Conservation (phyloP, 768 basidiomycete species). For the Tylopilus subfusipes region DNA sequence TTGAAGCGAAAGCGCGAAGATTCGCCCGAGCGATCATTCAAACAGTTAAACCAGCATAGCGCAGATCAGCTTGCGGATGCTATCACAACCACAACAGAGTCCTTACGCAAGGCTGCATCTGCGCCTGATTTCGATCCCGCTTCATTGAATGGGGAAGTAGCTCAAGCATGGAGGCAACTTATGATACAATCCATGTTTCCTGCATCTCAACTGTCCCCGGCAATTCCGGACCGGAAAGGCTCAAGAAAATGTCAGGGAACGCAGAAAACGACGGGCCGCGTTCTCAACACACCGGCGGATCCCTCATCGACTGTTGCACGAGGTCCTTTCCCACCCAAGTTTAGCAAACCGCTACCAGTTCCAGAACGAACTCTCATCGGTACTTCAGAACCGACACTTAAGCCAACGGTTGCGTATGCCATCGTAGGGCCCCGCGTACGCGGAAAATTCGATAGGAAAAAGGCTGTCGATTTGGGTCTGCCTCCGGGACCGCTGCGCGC, state of each 20-base stretch:
- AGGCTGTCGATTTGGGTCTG: conserved; percentile 63
- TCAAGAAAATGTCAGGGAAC: conserved; percentile 4
- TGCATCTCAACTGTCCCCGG: conserved; percentile 25
- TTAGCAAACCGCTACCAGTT: conserved; percentile 18
- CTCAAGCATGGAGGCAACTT: conserved; percentile 53
- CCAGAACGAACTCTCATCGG: conserved; percentile 22
- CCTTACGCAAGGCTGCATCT: conserved; percentile 24
- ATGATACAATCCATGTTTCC: conserved; percentile 65
- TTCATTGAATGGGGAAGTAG: conserved; percentile 39
- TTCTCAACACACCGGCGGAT: background rate
- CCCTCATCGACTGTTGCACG: conserved; percentile 7
- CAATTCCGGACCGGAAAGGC: conserved; percentile 8
- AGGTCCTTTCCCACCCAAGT: conserved; percentile 14
- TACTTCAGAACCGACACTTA: conserved; percentile 12
- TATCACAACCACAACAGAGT: background rate
- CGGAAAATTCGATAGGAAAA: conserved; percentile 69
- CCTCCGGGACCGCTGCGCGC: conserved; percentile 56
- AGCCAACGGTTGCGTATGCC: conserved; percentile 47
- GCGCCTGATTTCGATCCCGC: conserved; percentile 28
- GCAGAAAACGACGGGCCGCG: conserved; percentile 10
- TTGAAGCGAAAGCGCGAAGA: conserved; percentile 45
- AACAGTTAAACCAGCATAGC: conserved; percentile 24
- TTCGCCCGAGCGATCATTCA: conserved; percentile 38
- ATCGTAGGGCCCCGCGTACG: conserved; percentile 51
- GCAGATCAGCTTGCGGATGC: background rate